Conservation (phyloP, 2,329 filamentous ascomycete species). For the Penicillium sp. region DNA sequence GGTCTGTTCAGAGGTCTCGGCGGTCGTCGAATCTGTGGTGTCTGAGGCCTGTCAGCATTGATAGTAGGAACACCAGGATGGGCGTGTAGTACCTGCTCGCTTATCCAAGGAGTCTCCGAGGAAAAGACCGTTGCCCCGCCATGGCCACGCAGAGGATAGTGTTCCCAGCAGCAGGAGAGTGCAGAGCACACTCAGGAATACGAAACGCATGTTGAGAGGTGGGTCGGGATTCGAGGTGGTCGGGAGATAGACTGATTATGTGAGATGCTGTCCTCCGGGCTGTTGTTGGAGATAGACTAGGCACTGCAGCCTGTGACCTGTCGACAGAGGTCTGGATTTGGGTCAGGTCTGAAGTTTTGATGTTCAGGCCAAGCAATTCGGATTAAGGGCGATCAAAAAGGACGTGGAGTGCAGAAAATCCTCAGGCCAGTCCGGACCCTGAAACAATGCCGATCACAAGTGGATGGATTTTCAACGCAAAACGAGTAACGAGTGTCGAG, state of each 20-base stretch:
- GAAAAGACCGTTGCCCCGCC: constrained; percentile 18
- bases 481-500: constrained; percentile 7
- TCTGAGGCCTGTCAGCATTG: constrained; percentile 15
- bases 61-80: not conserved
- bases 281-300: not conserved
- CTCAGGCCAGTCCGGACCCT: constrained; percentile 13
- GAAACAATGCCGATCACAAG: constrained; percentile 18
- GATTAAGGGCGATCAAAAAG: constrained; percentile 7
- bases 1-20: constrained; percentile 18
- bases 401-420: constrained; percentile 14
- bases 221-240: constrained; percentile 4
- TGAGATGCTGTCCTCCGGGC: constrained; percentile 3
- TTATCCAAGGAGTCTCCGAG: constrained; percentile 23
- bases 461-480: constrained; percentile 9
- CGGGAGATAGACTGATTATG: not conserved
- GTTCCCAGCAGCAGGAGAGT: constrained; percentile 35
- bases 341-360: not conserved
- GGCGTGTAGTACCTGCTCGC: constrained; percentile 26
- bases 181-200: constrained; percentile 35
- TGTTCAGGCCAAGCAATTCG: not conserved
- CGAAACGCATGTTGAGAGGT: constrained; percentile 34
- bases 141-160: constrained; percentile 34
- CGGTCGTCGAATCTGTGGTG: constrained; percentile 17
- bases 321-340: not conserved
- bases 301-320: not conserved